A percentile compares a stretch with the other conserved stretches of the same genome.
These are phyloP conservation scores for Hyaloscypha finlandica DNA, from an alignment of 495 filamentous ascomycete genomes.

Conservation along the genomic window DNA sequence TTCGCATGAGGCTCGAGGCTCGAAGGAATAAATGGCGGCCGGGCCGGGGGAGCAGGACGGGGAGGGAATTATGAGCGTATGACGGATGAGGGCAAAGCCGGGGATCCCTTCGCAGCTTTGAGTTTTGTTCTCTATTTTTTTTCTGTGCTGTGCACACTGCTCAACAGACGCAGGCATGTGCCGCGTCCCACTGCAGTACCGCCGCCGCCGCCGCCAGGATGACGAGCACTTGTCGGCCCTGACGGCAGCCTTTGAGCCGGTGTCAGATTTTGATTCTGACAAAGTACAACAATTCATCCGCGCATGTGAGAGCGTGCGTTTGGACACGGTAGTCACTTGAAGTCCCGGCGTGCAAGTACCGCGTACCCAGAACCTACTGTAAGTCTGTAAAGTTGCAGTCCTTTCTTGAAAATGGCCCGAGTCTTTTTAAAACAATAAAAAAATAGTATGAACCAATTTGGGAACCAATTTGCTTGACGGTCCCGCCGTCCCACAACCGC, in stretches of 20 bases:
- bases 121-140: background rate
- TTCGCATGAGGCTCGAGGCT: constrained; percentile 10
- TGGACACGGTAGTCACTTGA: background rate
- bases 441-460: background rate
- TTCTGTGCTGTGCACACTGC: background rate
- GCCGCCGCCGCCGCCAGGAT: background rate
- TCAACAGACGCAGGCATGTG: constrained; percentile 44
- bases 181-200: background rate
- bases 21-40: constrained; percentile 7
- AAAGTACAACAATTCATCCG: background rate
- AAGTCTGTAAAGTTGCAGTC: too few relatives aligned
- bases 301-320: background rate
- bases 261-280: background rate
- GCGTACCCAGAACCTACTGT: too few relatives aligned
- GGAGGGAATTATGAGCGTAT: background rate
- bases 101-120: constrained; percentile 42
- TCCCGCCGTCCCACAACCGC: background rate
- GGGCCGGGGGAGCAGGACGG: constrained; percentile 23
- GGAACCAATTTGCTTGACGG: background rate
- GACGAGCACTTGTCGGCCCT: background rate
- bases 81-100: constrained; percentile 43
- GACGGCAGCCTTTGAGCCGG: background rate
- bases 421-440: too few relatives aligned
- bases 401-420: too few relatives aligned
- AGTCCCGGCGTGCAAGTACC: background rate